Evolutionary conservation across 805 yeast species (phyloP).

Genomic region (Kuraishia ogatae): DNA sequence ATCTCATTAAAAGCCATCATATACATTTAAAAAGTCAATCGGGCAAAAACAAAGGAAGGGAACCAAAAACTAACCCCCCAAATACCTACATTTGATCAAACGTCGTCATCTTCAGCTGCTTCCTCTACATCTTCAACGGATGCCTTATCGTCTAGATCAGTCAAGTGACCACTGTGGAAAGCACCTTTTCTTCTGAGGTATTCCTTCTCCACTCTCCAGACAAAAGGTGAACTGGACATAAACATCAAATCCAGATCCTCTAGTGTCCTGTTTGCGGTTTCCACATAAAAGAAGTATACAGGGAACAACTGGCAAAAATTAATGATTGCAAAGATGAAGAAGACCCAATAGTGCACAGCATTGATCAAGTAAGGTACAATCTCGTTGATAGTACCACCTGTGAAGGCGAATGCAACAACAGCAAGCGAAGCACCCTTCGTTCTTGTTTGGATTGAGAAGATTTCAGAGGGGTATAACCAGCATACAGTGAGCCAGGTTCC

Average conservation of each 20-base stretch:
- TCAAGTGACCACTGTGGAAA: not conserved
- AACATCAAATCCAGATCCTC: constrained; percentile 56
- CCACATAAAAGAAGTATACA: constrained; percentile 53
- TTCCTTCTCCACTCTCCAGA: constrained; percentile 42
- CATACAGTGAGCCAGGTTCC: constrained; percentile 3
- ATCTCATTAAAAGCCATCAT: no score
- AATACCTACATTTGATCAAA: no score
- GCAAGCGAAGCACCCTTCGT: constrained; percentile 52
- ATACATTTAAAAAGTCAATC: not conserved
- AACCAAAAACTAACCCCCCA: not conserved
- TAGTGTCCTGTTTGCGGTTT: constrained; percentile 55
- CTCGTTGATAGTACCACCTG: constrained; percentile 1
- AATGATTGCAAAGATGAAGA: constrained; percentile 49
- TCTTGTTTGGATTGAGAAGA: constrained; percentile 48
- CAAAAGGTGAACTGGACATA: constrained; percentile 40
- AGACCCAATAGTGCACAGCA: constrained; percentile 43
- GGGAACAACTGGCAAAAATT: constrained; percentile 45
- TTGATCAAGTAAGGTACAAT: constrained; percentile 31
- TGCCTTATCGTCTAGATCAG: constrained; percentile 1
- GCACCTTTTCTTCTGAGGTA: not conserved
- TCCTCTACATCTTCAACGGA: not conserved
- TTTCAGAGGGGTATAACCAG: constrained; percentile 50
- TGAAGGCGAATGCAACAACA: constrained; percentile 38
- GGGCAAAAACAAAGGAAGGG: not conserved
- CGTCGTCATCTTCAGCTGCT: not conserved